Base-by-base conservation (phyloP, 225 moss, liverwort and hornwort species). In the Pseudoscleropodium purum region DNA sequence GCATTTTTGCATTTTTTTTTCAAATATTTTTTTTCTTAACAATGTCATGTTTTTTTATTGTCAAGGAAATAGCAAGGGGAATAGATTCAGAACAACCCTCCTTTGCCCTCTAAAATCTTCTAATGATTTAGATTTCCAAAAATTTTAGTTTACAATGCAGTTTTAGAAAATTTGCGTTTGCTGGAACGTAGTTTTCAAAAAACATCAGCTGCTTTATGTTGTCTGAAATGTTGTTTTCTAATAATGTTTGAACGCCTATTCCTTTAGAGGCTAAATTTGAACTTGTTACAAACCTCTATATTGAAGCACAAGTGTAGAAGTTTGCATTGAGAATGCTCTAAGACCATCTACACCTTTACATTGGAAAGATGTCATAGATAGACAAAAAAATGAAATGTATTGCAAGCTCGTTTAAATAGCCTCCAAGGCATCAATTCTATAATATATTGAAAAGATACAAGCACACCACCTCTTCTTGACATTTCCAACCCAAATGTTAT, bases 381-480 rank as follows among this genome's bases (percentile, higher is more conserved):
- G 5, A 15, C 9, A 29, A 43, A 43, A 5, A 15, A 73, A 43
- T 73, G 9, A 43, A 45, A 45, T 45, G 11, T 49, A 0, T 49
- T 49, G 12, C 4, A 49, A 9, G 2, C 9, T 29, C 0, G 1
- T 27, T 29, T 16, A 27, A 75, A 30, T 15, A 47, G 18, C 11
- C 11, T 75, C 2, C 11, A 11, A 11, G 4, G 18, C 75, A 75
- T 47, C 18, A 47, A 47, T 47, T 45, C 10, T 18, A 31, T 0
- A 49, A 1, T 75, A 18, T 49, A 51, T 51, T 51, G 51, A 4
- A 64, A 33, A 64, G 33, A 64, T 33, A 31, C 33, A 8, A 33
- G 8, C 0, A 33, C 16, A 64, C 2, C 17, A 3, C 17, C 64
- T 8, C 0, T 33, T 0, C 9, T 4, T 8, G 16, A 31, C 15